Evolutionary conservation across 2,329 filamentous ascomycete species (phyloP).

Genomic region (Fusarium heterosporum): DNA sequence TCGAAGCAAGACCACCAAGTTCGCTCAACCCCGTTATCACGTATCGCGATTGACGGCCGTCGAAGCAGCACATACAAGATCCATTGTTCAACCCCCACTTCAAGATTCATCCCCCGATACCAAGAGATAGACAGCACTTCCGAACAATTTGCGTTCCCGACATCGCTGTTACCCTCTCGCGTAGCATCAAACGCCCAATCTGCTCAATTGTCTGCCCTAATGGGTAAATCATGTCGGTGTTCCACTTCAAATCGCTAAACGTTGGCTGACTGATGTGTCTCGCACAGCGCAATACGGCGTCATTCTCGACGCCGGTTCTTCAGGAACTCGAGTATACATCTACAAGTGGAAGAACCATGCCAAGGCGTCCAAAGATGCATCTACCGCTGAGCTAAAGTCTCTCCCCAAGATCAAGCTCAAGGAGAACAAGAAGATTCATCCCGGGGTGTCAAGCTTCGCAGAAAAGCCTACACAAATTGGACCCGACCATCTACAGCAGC

Average conservation of each 20-base stretch:
- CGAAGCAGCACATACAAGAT: slow-evolving; percentile 5
- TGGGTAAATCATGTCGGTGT: slow-evolving; percentile 55
- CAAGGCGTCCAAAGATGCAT: slow-evolving; percentile 67
- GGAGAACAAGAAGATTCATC: slow-evolving; percentile 92
- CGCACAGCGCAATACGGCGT: slow-evolving; percentile 80
- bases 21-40: slow-evolving; percentile 28
- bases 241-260: slow-evolving; percentile 1
- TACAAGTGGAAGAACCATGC: slow-evolving; percentile 91
- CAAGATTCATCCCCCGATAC: background rate
- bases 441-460: slow-evolving; percentile 92
- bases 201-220: slow-evolving; percentile 35
- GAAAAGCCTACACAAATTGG: slow-evolving; percentile 81
- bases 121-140: background rate
- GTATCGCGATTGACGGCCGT: slow-evolving; percentile 10
- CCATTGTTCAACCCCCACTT: background rate
- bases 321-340: slow-evolving; percentile 92
- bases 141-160: background rate
- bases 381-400: slow-evolving; percentile 62
- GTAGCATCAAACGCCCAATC: background rate
- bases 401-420: slow-evolving; percentile 86
- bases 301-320: slow-evolving; percentile 97
- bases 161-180: background rate
- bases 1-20: slow-evolving; percentile 14
- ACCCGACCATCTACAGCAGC: slow-evolving; percentile 79
- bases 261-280: slow-evolving; percentile 33